These are phyloP conservation scores for Gentiana straminea DNA, from an alignment of 257 asterid genomes.

Conservation along the genomic window DNA sequence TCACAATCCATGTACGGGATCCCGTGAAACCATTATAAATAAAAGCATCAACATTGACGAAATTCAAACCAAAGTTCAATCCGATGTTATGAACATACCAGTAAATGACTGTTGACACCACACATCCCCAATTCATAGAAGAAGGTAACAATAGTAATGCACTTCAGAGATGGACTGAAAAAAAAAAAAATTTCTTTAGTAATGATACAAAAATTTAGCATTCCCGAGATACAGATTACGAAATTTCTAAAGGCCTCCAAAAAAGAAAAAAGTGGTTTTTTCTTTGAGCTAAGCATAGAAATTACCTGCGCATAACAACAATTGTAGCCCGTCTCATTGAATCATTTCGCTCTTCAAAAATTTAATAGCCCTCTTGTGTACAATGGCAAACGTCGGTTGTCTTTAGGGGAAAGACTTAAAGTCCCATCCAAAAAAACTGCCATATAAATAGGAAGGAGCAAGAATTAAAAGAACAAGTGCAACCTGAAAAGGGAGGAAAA, in stretches of 20 bases:
- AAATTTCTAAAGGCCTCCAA: too few species aligned
- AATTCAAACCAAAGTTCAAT: too few species aligned
- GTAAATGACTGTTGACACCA: conserved; percentile 63
- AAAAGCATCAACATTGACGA: too few species aligned
- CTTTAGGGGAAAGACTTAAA: conserved; percentile 27
- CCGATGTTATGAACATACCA: conserved; percentile 29
- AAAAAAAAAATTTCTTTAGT: conserved; percentile 13
- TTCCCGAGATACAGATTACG: background rate
- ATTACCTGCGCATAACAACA: conserved; percentile 58
- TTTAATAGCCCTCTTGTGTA: conserved; percentile 32
- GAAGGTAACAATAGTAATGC: conserved; percentile 67
- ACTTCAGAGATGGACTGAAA: background rate
- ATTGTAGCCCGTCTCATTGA: conserved; percentile 60
- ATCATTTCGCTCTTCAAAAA: conserved; percentile 46
- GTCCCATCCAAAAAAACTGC: conserved; percentile 60
- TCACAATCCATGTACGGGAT: too few species aligned
- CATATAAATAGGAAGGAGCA: conserved; percentile 49
- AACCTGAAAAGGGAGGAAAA: conserved; percentile 41
- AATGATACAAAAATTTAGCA: background rate
- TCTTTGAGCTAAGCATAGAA: background rate
- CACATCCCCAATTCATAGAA: conserved; percentile 92
- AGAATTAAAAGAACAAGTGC: conserved; percentile 56
- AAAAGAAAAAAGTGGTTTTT: background rate
- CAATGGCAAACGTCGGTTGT: conserved; percentile 20
- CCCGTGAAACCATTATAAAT: too few species aligned